A percentile compares a stretch with the other conserved stretches of the same genome.
Evolutionary conservation across 768 basidiomycete species (phyloP).

Genomic region (Daedaleopsis nitida): DNA sequence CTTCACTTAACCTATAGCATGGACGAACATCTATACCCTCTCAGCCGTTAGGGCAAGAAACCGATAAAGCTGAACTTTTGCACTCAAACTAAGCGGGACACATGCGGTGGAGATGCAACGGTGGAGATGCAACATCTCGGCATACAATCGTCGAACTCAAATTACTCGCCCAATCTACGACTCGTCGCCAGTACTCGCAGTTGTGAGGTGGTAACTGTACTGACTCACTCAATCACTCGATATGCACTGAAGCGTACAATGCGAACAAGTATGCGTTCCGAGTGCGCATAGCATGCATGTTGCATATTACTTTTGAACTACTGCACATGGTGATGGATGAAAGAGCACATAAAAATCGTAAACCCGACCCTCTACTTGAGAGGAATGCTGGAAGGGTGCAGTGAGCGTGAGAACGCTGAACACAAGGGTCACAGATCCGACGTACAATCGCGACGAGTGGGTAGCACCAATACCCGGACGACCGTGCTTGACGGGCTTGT

Average conservation of each 20-base stretch:
- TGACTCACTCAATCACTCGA: too few species aligned
- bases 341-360: conserved; percentile 33
- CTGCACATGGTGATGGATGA: conserved; percentile 27
- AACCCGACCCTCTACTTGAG: conserved; percentile 75
- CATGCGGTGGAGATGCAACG: too few species aligned
- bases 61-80: conserved; percentile 2
- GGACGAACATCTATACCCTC: conserved; percentile 27
- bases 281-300: conserved; percentile 33
- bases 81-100: not conserved
- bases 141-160: too few species aligned
- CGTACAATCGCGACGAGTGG: conserved; percentile 59
- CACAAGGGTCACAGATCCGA: conserved; percentile 13
- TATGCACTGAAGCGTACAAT: not conserved
- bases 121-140: too few species aligned
- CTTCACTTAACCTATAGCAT: conserved; percentile 25
- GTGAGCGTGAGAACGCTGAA: conserved; percentile 7
- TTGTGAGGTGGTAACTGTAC: too few species aligned
- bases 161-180: too few species aligned
- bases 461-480: conserved; percentile 98
- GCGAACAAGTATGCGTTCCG: conserved; percentile 4
- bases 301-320: conserved; percentile 42
- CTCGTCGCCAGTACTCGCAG: too few species aligned
- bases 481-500: conserved; percentile 99
- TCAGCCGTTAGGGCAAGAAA: conserved; percentile 22
- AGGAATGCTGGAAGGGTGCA: conserved; percentile 64